Conservation (phyloP, 441 rosid genomes). For the Gossypium schwendimanii region DNA sequence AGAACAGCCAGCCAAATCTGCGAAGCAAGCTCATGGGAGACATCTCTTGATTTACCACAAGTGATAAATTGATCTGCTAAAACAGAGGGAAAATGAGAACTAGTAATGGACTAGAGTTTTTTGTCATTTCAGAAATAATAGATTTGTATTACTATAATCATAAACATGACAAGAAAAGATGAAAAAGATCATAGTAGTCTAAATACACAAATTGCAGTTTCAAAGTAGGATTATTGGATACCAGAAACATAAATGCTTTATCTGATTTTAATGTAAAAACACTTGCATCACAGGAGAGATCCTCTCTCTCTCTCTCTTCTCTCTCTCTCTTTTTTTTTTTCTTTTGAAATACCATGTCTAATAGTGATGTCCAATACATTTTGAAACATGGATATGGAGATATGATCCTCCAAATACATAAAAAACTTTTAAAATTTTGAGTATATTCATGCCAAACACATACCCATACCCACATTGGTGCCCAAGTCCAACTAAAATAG, state of each 20-base stretch:
- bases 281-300: background rate
- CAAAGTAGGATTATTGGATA: background rate
- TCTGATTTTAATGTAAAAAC: background rate
- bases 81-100: constrained; percentile 12
- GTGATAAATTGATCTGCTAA: constrained; percentile 74
- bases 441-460: no score
- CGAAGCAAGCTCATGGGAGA: constrained; percentile 64
- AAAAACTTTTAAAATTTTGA: no score
- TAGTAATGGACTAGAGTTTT: background rate
- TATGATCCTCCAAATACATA: no score
- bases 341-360: no score
- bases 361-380: no score
- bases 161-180: background rate
- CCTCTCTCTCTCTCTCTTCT: no score
- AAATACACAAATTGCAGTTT: background rate
- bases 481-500: no score
- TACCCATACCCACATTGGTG: no score
- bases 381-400: no score
- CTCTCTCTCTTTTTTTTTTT: no score
- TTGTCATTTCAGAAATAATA: background rate
- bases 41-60: constrained; percentile 62
- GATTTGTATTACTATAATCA: background rate
- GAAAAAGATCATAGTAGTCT: background rate
- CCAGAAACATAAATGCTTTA: background rate
- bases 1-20: constrained; percentile 74